Conservation (phyloP, 2,329 filamentous ascomycete species). For the Elsinoe fawcettii region DNA sequence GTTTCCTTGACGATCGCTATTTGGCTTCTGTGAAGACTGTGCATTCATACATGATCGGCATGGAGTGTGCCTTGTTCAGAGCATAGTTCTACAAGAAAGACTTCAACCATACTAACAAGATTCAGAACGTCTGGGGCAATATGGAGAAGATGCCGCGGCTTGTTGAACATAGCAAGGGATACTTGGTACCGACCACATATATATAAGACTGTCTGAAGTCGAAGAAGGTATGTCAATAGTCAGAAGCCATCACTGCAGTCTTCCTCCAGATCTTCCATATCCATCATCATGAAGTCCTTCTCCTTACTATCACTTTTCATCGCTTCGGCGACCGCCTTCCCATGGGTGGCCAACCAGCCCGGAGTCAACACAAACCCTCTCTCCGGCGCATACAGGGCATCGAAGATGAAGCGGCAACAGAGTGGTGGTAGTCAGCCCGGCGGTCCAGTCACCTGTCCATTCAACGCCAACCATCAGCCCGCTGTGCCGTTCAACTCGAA, state of each 20-base stretch:
- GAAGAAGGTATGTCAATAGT: not conserved
- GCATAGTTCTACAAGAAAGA: not conserved
- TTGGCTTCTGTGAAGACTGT: not conserved
- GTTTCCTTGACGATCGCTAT: not conserved
- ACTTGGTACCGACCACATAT: not conserved
- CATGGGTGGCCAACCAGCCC: constrained; percentile 31
- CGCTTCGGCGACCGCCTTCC: constrained; percentile 30
- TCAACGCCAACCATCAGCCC: constrained; percentile 33
- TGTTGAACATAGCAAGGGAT: not conserved
- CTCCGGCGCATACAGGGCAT: constrained; percentile 18
- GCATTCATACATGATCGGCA: not conserved
- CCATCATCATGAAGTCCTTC: constrained; percentile 23
- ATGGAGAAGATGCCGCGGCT: constrained; percentile 4
- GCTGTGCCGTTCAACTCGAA: constrained; percentile 30
- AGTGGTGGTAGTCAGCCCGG: constrained; percentile 23
- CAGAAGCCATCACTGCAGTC: not conserved
- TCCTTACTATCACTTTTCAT: constrained; percentile 22
- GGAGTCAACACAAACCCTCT: constrained; percentile 33
- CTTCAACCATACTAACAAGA: not conserved
- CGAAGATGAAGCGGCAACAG: constrained; percentile 27
- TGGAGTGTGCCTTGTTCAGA: not conserved
- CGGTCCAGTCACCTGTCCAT: constrained; percentile 29
- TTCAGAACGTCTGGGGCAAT: constrained; percentile 4
- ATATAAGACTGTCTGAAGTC: not conserved
- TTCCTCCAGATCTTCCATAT: not conserved